These are phyloP conservation scores for Byssoonygena ceratinophila DNA, from an alignment of 2,329 filamentous ascomycete genomes.

Conservation along the genomic window DNA sequence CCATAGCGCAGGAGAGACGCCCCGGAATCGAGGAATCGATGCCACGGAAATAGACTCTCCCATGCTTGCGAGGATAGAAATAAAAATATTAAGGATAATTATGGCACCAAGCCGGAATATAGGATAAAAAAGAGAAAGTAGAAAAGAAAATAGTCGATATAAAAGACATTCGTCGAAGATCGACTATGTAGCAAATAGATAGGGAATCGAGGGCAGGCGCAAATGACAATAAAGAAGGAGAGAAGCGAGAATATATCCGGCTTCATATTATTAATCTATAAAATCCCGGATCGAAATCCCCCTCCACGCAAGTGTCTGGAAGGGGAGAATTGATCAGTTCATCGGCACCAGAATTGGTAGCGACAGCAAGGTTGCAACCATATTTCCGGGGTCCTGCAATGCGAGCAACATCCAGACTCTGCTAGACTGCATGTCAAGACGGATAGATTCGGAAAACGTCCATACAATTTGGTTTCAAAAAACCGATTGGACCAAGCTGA, in stretches of 20 bases:
- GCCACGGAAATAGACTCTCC: background rate
- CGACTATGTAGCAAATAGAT: background rate
- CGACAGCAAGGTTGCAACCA: background rate
- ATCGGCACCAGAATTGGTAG: background rate
- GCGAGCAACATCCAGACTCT: background rate
- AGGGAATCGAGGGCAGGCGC: background rate
- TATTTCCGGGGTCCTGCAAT: background rate
- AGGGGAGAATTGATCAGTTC: background rate
- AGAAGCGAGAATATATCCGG: background rate
- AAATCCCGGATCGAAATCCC: background rate
- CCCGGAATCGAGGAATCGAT: background rate
- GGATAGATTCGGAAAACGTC: background rate
- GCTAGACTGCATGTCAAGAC: background rate
- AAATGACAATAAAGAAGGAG: background rate
- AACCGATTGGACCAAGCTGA: background rate
- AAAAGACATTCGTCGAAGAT: background rate
- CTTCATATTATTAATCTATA: background rate
- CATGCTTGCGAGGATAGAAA: background rate
- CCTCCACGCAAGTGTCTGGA: background rate
- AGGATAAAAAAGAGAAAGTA: background rate
- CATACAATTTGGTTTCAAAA: background rate
- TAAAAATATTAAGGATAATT: constrained; percentile 1
- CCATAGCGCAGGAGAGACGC: background rate
- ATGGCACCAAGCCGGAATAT: background rate
- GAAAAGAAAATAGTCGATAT: background rate